Percentiles rank a stretch among this genome's conserved stretches.
Evolutionary conservation across 495 filamentous ascomycete species (phyloP).

Genomic region (Penicillium mononematosum): DNA sequence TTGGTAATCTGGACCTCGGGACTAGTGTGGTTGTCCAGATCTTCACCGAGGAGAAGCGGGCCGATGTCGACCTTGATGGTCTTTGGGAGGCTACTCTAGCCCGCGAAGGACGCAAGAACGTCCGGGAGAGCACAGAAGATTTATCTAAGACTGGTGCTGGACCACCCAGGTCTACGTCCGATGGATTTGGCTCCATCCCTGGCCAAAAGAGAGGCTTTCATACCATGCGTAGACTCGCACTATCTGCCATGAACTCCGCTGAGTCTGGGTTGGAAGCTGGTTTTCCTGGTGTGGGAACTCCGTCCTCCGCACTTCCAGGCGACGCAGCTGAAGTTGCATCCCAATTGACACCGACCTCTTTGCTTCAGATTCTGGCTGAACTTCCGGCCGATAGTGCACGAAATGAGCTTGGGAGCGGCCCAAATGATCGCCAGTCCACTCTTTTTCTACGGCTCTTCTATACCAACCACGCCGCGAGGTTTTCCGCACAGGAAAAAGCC

Average conservation of each 20-base stretch:
- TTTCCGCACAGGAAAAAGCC: slow-evolving; percentile 32
- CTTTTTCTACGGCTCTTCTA: slow-evolving; percentile 51
- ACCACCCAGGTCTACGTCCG: slow-evolving; percentile 20
- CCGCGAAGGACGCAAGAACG: slow-evolving; percentile 38
- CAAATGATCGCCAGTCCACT: slow-evolving; percentile 45
- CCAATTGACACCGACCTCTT: slow-evolving; percentile 20
- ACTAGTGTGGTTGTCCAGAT: slow-evolving; percentile 83
- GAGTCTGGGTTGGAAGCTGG: neutral
- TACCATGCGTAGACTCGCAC: slow-evolving; percentile 20
- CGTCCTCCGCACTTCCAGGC: neutral
- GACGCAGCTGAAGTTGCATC: slow-evolving; percentile 8
- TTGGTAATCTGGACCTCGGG: slow-evolving; percentile 58
- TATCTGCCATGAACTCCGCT: neutral
- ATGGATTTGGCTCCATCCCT: slow-evolving; percentile 19
- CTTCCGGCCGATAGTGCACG: slow-evolving; percentile 32
- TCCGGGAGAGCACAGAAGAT: slow-evolving; percentile 17
- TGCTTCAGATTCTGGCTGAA: slow-evolving; percentile 38
- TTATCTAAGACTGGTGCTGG: slow-evolving; percentile 16
- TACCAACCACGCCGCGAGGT: slow-evolving; percentile 25
- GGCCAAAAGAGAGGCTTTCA: slow-evolving; percentile 24
- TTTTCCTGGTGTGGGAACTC: neutral
- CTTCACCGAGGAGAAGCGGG: slow-evolving; percentile 80
- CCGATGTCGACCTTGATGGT: slow-evolving; percentile 76
- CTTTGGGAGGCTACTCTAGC: slow-evolving; percentile 66
- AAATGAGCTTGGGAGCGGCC: slow-evolving; percentile 40